Conservation (phyloP, 2,329 filamentous ascomycete species). For the Byssoonygena ceratinophila region DNA sequence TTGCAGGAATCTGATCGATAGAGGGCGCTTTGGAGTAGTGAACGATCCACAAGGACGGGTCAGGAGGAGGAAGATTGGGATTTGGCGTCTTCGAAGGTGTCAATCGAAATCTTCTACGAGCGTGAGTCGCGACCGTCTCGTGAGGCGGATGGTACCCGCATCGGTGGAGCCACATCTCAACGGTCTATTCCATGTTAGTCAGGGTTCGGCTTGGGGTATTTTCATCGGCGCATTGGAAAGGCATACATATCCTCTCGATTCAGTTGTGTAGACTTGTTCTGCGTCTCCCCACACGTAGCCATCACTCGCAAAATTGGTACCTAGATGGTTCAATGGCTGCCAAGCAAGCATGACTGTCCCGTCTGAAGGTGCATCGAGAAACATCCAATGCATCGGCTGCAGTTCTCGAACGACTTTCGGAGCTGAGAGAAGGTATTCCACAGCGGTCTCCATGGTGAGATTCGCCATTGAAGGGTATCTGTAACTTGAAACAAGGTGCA, state of each 20-base stretch:
- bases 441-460: constrained; percentile 64
- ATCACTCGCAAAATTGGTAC: constrained; percentile 72
- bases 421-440: constrained; percentile 71
- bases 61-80: constrained; percentile 58
- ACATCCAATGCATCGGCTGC: constrained; percentile 87
- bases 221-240: no score
- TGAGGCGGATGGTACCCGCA: constrained; percentile 63
- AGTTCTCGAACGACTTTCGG: constrained; percentile 75
- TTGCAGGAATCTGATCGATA: constrained; percentile 59
- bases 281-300: constrained; percentile 82
- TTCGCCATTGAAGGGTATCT: constrained; percentile 64
- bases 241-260: constrained; percentile 57
- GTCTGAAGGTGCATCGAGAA: constrained; percentile 70
- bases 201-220: not conserved
- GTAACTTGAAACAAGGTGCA: constrained; percentile 78
- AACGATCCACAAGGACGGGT: constrained; percentile 78
- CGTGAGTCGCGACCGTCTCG: constrained; percentile 65
- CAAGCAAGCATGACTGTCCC: constrained; percentile 76
- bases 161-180: constrained; percentile 82
- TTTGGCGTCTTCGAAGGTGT: constrained; percentile 59
- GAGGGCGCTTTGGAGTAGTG: constrained; percentile 75
- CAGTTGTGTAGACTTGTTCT: constrained; percentile 66
- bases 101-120: constrained; percentile 76
- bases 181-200: constrained; percentile 44
- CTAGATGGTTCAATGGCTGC: constrained; percentile 66